Conservation (phyloP, 768 basidiomycete genomes). For the Omphalotus guepiniiformis region DNA sequence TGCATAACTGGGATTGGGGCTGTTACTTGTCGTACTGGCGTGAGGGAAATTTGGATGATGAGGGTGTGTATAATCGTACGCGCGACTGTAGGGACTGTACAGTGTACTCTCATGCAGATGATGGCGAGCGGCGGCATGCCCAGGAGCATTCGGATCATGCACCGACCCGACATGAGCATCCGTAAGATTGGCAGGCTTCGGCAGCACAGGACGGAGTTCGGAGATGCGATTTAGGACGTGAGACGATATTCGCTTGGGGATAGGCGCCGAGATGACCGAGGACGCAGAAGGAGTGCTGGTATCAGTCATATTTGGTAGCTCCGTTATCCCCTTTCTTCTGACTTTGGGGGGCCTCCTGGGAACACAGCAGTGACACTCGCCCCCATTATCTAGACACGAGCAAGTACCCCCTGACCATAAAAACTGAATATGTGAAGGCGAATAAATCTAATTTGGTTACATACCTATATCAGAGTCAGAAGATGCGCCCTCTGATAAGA, state of each 20-base stretch:
- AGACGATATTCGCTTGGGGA: constrained; percentile 26
- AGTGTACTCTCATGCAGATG: constrained; percentile 49
- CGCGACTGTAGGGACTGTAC: constrained; percentile 67
- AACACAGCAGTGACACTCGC: constrained; percentile 55
- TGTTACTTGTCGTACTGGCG: constrained; percentile 18
- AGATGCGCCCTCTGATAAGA: constrained; percentile 42
- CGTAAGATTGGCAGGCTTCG: constrained; percentile 42
- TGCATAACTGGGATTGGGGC: constrained; percentile 1
- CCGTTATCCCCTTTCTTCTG: constrained; percentile 22
- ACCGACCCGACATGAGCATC: constrained; percentile 28
- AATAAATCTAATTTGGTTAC: constrained; percentile 45
- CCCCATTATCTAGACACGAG: constrained; percentile 46
- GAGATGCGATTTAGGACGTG: constrained; percentile 59
- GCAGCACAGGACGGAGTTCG: constrained; percentile 67
- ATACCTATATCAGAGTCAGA: constrained; percentile 64
- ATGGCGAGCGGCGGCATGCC: constrained; percentile 34
- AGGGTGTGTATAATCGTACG: constrained; percentile 46
- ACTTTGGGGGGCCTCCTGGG: constrained; percentile 39
- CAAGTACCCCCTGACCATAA: constrained; percentile 40
- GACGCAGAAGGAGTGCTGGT: constrained; percentile 11
- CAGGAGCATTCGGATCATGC: constrained; percentile 44
- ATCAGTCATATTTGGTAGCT: constrained; percentile 5
- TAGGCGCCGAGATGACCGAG: constrained; percentile 7
- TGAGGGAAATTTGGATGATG: constrained; percentile 21
- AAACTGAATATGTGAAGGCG: constrained; percentile 24